These are phyloP conservation scores for Xanthoparmelia taractica DNA, from an alignment of 495 filamentous ascomycete genomes.

Conservation along the genomic window DNA sequence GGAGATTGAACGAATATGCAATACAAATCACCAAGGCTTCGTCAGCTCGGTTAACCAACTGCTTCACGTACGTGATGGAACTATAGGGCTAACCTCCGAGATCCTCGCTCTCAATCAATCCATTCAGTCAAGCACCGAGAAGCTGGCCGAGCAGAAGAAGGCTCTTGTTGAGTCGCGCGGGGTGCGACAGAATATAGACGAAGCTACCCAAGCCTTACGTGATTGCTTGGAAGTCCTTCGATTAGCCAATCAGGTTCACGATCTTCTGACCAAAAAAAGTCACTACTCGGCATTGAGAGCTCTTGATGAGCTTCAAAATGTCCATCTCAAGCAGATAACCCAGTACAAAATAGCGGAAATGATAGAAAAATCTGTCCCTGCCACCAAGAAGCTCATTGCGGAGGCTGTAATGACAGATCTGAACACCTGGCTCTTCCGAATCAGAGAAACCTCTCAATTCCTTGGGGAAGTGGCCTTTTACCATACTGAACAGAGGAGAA, in stretches of 20 bases:
- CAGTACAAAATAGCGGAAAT: constrained; percentile 93
- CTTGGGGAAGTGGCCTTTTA: constrained; percentile 96
- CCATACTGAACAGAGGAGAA: constrained; percentile 81
- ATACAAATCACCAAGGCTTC: constrained; percentile 94
- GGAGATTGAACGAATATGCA: constrained; percentile 91
- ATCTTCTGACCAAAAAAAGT: constrained; percentile 80
- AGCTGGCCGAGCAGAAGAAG: constrained; percentile 89
- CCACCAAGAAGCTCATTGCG: constrained; percentile 85
- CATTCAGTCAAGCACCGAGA: constrained; percentile 92
- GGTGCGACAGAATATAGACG: constrained; percentile 93
- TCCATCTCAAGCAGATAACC: constrained; percentile 84
- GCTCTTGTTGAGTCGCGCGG: constrained; percentile 81
- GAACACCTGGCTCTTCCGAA: constrained; percentile 95
- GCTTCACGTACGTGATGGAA: constrained; percentile 80
- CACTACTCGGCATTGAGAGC: constrained; percentile 93
- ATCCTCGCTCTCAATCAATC: constrained; percentile 88
- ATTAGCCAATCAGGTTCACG: constrained; percentile 89
- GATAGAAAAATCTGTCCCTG: constrained; percentile 89
- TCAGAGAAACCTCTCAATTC: constrained; percentile 91
- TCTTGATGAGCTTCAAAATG: constrained; percentile 91
- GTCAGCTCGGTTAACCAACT: constrained; percentile 87
- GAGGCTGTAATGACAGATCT: constrained; percentile 96
- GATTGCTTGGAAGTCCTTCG: constrained; percentile 88
- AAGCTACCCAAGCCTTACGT: constrained; percentile 79
- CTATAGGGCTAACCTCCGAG: constrained; percentile 77